Evolutionary conservation across 140 eudicot species (phyloP).

Genomic region (Bidens hawaiensis): DNA sequence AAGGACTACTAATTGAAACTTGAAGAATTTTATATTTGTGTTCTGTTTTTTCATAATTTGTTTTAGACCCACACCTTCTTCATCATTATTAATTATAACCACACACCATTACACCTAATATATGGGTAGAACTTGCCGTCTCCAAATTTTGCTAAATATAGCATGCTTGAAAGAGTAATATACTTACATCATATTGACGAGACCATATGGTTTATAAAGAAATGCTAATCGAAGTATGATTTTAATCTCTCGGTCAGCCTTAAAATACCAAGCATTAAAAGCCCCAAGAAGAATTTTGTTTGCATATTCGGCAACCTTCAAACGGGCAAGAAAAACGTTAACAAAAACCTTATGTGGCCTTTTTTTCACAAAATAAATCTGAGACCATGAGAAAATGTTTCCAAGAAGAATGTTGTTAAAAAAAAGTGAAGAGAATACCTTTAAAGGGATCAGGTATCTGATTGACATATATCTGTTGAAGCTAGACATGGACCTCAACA

Average conservation of each 20-base stretch:
- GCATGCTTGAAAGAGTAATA: not conserved
- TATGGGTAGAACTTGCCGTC: no score
- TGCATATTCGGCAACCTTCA: conserved; percentile 9
- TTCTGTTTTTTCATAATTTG: no score
- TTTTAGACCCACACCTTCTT: no score
- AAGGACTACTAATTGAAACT: no score
- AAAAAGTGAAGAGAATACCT: no score
- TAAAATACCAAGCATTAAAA: conserved; percentile 1
- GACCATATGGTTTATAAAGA: conserved; percentile 11
- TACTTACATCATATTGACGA: conserved; percentile 1
- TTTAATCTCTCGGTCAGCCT: conserved; percentile 8
- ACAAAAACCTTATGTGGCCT: not conserved
- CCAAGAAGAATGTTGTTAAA: no score
- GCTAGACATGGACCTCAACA: conserved; percentile 39
- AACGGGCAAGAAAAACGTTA: not conserved
- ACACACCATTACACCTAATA: no score
- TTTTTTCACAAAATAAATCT: not conserved
- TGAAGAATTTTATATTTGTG: no score
- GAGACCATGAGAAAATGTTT: no score
- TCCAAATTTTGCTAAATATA: not conserved
- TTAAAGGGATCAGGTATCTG: conserved; percentile 49
- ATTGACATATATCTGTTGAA: conserved; percentile 43
- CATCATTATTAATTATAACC: no score
- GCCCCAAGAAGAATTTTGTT: not conserved
- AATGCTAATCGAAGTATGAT: conserved; percentile 2